These are phyloP conservation scores for Haplosporangium sp. DNA, from an alignment of 371 early-diverging fungal species.

Conservation along the genomic window DNA sequence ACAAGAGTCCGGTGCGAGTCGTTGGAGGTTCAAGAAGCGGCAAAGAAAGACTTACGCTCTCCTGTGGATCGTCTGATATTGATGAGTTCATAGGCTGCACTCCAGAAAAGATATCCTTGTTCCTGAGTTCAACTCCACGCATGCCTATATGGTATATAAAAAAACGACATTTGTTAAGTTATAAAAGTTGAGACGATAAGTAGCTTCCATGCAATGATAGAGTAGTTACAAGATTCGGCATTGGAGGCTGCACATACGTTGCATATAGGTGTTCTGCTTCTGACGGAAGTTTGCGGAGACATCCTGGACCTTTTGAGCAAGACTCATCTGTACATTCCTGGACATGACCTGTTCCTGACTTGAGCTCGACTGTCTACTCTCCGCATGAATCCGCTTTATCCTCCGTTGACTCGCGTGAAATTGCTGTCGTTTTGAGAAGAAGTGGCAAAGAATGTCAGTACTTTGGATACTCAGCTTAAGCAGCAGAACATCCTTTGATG, in stretches of 20 bases:
- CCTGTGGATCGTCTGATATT: slow-evolving; percentile 50
- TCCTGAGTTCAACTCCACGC: slow-evolving; percentile 53
- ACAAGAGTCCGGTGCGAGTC: neutral
- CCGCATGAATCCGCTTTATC: slow-evolving; percentile 79
- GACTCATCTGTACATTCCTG: slow-evolving; percentile 87
- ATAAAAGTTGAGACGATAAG: neutral
- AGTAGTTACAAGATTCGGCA: no score
- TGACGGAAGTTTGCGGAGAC: slow-evolving; percentile 84
- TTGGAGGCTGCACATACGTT: slow-evolving; percentile 66
- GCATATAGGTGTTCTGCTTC: slow-evolving; percentile 87
- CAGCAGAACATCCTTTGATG: no score
- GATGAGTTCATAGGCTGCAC: slow-evolving; percentile 43
- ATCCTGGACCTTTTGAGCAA: slow-evolving; percentile 92
- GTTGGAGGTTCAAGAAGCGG: neutral
- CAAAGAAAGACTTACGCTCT: slow-evolving; percentile 53
- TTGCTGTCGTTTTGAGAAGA: slow-evolving; percentile 62
- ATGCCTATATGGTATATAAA: slow-evolving; percentile 20
- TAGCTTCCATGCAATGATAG: neutral
- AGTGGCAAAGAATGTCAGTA: neutral
- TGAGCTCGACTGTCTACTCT: slow-evolving; percentile 56
- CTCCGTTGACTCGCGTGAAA: slow-evolving; percentile 85
- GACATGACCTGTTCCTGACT: slow-evolving; percentile 79
- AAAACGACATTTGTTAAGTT: neutral
- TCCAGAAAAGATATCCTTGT: slow-evolving; percentile 49
- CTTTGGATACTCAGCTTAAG: no score